Evolutionary conservation across 2,329 filamentous ascomycete genomes (phyloP).

Genomic region (Trematosphaeria pertusa): DNA sequence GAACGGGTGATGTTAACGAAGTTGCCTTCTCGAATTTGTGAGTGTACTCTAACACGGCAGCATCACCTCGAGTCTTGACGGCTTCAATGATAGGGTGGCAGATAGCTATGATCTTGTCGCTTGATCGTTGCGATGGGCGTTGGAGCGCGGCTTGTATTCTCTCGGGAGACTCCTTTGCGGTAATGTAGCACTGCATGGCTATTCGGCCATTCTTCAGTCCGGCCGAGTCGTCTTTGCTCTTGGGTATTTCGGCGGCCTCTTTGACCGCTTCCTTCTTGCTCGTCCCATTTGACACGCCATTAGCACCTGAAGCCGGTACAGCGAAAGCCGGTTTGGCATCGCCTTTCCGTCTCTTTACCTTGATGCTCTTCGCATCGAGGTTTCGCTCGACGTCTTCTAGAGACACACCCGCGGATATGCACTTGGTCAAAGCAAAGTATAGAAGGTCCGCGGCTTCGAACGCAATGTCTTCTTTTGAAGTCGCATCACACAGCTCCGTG

Average conservation of each 20-base stretch:
- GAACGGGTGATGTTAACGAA: constrained; percentile 84
- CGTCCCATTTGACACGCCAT: constrained; percentile 25
- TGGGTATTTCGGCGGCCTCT: constrained; percentile 61
- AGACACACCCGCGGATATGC: constrained; percentile 81
- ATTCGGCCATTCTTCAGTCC: constrained; percentile 67
- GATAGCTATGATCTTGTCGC: constrained; percentile 91
- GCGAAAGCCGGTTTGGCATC: constrained; percentile 95
- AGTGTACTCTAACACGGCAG: constrained; percentile 88
- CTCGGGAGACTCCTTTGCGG: constrained; percentile 66
- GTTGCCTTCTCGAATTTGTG: constrained; percentile 98
- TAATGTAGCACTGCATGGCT: constrained; percentile 80
- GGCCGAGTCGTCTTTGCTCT: constrained; percentile 59
- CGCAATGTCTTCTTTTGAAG: constrained; percentile 80
- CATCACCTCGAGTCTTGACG: constrained; percentile 82
- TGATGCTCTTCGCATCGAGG: constrained; percentile 91
- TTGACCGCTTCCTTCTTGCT: constrained; percentile 52
- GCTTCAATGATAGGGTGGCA: constrained; percentile 91
- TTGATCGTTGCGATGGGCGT: constrained; percentile 90
- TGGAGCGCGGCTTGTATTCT: constrained; percentile 78
- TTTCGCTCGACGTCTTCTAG: constrained; percentile 90
- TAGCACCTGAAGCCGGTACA: constrained; percentile 67
- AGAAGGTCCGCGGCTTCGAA: constrained; percentile 95
- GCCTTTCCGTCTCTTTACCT: constrained; percentile 90
- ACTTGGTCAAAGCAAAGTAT: constrained; percentile 94
- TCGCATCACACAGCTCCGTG: constrained; percentile 89